Conservation (phyloP, 2,329 filamentous ascomycete genomes). For the Trichophyton simii region DNA sequence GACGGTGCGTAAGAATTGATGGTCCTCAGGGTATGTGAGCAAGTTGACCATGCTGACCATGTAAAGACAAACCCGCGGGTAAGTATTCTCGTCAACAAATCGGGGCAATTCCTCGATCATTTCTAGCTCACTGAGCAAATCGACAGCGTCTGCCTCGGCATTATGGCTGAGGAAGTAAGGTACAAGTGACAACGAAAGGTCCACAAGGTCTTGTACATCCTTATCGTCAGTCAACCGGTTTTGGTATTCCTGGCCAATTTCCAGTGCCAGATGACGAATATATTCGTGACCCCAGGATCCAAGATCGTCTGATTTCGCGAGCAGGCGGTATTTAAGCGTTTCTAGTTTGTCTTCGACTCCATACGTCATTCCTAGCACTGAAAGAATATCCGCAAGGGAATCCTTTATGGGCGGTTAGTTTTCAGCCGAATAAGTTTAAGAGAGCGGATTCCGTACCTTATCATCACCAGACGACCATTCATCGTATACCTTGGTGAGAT, state of each 20-base stretch:
- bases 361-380: constrained; percentile 97
- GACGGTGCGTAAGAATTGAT: constrained; percentile 82
- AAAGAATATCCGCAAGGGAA: constrained; percentile 84
- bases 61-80: constrained; percentile 84
- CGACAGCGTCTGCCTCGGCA: constrained; percentile 93
- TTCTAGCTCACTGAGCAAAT: constrained; percentile 91
- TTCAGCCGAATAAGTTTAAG: constrained; percentile 5
- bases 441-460: constrained; percentile 48
- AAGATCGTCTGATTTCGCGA: constrained; percentile 83
- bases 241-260: constrained; percentile 89
- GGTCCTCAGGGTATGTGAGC: constrained; percentile 93
- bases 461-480: constrained; percentile 73
- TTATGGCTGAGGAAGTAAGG: constrained; percentile 96
- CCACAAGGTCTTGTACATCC: constrained; percentile 67
- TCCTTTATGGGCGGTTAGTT: constrained; percentile 31
- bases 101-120: constrained; percentile 86
- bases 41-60: constrained; percentile 99
- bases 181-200: constrained; percentile 72
- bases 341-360: constrained; percentile 93
- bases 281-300: constrained; percentile 98
- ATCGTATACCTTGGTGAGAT: constrained; percentile 75
- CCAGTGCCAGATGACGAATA: constrained; percentile 83
- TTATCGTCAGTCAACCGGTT: constrained; percentile 79
- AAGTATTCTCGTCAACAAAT: constrained; percentile 89
- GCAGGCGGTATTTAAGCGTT: constrained; percentile 86